Conservation (phyloP, 1,139 yeast species). For the Groenewaldozyma sp. region DNA sequence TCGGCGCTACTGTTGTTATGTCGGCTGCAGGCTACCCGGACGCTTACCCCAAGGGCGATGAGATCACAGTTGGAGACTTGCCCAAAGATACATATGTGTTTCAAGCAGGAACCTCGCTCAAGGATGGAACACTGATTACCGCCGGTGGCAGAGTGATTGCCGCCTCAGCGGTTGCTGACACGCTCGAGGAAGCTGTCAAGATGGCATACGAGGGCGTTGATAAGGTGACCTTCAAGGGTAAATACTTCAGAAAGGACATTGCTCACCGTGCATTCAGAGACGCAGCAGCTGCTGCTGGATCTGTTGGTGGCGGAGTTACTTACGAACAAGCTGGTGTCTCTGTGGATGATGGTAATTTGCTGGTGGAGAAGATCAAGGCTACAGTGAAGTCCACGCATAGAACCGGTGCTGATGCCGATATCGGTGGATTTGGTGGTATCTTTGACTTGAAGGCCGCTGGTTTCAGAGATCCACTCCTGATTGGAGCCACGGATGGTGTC, state of each 20-base stretch:
- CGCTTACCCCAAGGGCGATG: constrained; percentile 75
- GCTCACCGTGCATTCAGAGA: constrained; percentile 91
- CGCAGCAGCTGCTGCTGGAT: constrained; percentile 15
- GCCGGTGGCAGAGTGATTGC: constrained; percentile 98
- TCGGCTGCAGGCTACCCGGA: constrained; percentile 98
- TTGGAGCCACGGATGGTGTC: constrained; percentile 98
- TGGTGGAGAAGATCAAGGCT: constrained; percentile 84
- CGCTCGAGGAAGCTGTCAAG: constrained; percentile 72
- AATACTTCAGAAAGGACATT: constrained; percentile 84
- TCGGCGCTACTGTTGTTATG: constrained; percentile 87
- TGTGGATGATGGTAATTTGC: constrained; percentile 85
- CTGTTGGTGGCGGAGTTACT: too few relatives aligned
- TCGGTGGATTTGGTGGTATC: constrained; percentile 98
- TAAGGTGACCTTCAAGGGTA: constrained; percentile 58
- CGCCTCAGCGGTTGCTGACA: constrained; percentile 71
- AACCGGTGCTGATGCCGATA: constrained; percentile 94
- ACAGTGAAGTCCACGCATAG: constrained; percentile 92
- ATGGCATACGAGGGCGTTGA: constrained; percentile 81
- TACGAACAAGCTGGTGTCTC: constrained; percentile 96
- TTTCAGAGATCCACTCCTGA: constrained; percentile 68
- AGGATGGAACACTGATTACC: constrained; percentile 58
- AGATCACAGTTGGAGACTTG: constrained; percentile 46
- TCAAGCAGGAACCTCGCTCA: constrained; percentile 83
- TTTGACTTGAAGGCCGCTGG: constrained; percentile 89
- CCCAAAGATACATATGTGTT: constrained; percentile 60